phyloP scores from a whole-genome alignment of 164 flowering plant genomes.

The Dillenia suffruticosa region DNA sequence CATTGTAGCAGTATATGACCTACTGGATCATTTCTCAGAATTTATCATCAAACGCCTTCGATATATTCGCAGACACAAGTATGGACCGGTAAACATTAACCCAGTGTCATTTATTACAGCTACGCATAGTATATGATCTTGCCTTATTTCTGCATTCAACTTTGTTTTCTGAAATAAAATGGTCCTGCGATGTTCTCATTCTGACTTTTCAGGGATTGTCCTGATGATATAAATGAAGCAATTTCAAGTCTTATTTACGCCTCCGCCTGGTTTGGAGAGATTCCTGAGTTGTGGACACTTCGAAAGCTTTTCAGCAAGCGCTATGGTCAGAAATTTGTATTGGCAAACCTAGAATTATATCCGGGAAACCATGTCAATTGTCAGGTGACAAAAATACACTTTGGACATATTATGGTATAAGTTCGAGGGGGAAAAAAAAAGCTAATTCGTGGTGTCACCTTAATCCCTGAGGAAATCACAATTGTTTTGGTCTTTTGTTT shows the following conservation, averaged over 20 bases:
- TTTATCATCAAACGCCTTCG: slow-evolving; percentile 44
- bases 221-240: slow-evolving; percentile 80
- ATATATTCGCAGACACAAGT: slow-evolving; percentile 74
- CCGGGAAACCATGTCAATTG: slow-evolving; percentile 68
- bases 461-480: too few species aligned
- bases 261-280: slow-evolving; percentile 74
- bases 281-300: slow-evolving; percentile 67
- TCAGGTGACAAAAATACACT: slow-evolving; percentile 31
- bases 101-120: too few species aligned
- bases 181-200: too few species aligned
- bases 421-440: too few species aligned
- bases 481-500: too few species aligned
- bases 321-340: slow-evolving; percentile 57
- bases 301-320: slow-evolving; percentile 64
- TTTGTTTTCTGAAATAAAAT: too few species aligned
- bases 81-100: not conserved
- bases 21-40: slow-evolving; percentile 65
- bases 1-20: slow-evolving; percentile 43
- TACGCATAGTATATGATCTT: too few species aligned
- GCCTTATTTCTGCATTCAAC: too few species aligned
- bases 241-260: slow-evolving; percentile 79
- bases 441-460: too few species aligned
- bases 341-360: slow-evolving; percentile 41
- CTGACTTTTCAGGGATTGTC: slow-evolving; percentile 50
- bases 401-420: not conserved